These are phyloP conservation scores for Acrodontium crateriforme DNA, from an alignment of 2,329 filamentous ascomycete genomes.

Conservation along the genomic window DNA sequence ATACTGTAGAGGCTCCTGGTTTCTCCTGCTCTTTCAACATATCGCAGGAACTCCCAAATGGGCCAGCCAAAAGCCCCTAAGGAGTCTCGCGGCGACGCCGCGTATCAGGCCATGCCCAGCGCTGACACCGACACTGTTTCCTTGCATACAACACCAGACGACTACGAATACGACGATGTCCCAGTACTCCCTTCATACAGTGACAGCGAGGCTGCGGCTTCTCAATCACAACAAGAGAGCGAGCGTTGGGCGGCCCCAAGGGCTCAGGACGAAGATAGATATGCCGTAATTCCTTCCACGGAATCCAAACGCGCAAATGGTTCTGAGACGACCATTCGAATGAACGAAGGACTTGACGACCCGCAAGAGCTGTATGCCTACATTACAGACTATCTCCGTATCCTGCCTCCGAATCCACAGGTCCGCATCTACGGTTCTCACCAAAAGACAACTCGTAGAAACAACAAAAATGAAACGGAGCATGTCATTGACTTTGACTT, in stretches of 20 bases:
- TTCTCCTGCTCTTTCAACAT: too few relatives aligned
- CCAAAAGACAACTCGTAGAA: slow-evolving; percentile 9
- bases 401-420: slow-evolving; percentile 10
- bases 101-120: too few relatives aligned
- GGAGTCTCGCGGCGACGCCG: too few relatives aligned
- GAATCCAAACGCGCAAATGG: slow-evolving; percentile 4
- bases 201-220: slow-evolving; percentile 12
- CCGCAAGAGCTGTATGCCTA: slow-evolving; percentile 11
- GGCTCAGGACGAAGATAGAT: slow-evolving; percentile 6
- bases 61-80: too few relatives aligned
- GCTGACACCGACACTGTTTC: slow-evolving; percentile 16
- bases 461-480: slow-evolving; percentile 18
- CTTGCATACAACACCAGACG: slow-evolving; percentile 16
- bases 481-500: slow-evolving; percentile 16
- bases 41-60: too few relatives aligned
- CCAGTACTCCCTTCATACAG: slow-evolving; percentile 16
- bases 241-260: background rate
- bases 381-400: slow-evolving; percentile 11
- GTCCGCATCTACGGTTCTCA: slow-evolving; percentile 17
- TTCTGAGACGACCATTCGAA: slow-evolving; percentile 14
- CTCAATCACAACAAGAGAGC: background rate
- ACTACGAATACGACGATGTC: slow-evolving; percentile 16
- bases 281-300: slow-evolving; percentile 7
- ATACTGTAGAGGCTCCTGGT: too few relatives aligned
- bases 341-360: slow-evolving; percentile 15